Evolutionary conservation across 768 basidiomycete genomes (phyloP).

Genomic region (Phanerochaete carnosa): DNA sequence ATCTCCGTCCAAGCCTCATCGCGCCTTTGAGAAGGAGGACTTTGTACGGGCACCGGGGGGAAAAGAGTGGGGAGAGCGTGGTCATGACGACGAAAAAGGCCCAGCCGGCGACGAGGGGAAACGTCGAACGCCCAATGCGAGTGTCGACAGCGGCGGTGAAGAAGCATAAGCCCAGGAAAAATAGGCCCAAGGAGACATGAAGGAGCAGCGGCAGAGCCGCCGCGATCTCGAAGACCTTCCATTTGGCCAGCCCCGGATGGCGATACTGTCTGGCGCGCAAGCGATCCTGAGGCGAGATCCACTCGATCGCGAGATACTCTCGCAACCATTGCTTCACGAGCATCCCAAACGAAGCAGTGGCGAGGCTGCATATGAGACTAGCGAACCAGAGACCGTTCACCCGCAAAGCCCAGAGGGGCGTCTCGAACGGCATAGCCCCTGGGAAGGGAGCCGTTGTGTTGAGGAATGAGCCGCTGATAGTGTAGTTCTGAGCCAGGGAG

Average conservation of each 20-base stretch:
- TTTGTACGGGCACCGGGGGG: too few species aligned
- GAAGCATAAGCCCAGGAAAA: neutral
- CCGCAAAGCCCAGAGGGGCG: neutral
- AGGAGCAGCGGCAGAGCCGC: neutral
- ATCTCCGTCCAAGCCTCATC: too few species aligned
- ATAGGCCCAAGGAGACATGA: neutral
- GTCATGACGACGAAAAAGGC: too few species aligned
- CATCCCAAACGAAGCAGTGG: neutral
- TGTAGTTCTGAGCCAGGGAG: neutral
- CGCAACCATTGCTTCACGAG: neutral
- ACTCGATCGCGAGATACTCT: neutral
- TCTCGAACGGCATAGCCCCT: neutral
- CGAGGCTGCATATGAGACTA: neutral
- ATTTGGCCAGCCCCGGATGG: neutral
- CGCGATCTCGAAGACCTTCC: neutral
- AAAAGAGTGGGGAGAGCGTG: too few species aligned
- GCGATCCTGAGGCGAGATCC: neutral
- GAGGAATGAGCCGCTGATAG: neutral
- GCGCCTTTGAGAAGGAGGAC: too few species aligned
- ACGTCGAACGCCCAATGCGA: too few species aligned
- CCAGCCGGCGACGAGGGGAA: too few species aligned
- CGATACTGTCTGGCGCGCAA: neutral
- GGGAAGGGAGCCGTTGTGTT: neutral
- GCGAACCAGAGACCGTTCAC: neutral
- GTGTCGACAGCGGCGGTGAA: too few species aligned